Percentiles rank a stretch among this genome's conserved stretches.
These are phyloP conservation scores for Piper betle DNA, from an alignment of 164 flowering plant species.

Conservation along the genomic window DNA sequence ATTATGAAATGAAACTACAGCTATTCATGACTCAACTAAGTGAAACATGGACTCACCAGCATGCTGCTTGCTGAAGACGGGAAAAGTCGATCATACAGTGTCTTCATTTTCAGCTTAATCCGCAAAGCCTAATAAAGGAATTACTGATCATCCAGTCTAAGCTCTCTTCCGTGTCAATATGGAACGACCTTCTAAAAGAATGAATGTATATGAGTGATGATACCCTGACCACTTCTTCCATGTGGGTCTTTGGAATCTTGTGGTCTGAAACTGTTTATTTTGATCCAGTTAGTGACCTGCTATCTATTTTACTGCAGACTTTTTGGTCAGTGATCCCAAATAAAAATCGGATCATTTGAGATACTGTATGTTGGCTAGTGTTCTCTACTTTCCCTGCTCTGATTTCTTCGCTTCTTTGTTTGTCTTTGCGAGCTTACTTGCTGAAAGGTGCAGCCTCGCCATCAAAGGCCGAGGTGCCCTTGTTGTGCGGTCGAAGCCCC, in stretches of 20 bases:
- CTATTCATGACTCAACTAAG: too few relatives aligned
- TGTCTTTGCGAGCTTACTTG: conserved; percentile 38
- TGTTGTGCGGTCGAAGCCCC: conserved; percentile 71
- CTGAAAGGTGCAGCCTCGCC: conserved; percentile 60
- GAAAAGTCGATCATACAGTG: not conserved
- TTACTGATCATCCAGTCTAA: too few relatives aligned
- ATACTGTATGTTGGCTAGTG: not conserved
- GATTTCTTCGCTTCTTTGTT: conserved; percentile 7
- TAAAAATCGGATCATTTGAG: not conserved
- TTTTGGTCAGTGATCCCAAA: not conserved
- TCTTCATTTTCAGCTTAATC: not conserved
- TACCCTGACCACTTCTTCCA: conserved; percentile 11
- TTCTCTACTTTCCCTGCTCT: conserved; percentile 3
- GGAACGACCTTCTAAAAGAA: not conserved
- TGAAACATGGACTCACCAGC: too few relatives aligned
- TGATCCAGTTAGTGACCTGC: not conserved
- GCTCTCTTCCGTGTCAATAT: not conserved
- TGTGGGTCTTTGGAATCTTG: conserved; percentile 58
- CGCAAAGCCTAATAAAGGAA: not conserved
- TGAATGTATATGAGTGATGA: not conserved
- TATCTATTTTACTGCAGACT: not conserved
- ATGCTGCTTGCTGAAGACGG: too few relatives aligned
- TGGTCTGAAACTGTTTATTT: not conserved
- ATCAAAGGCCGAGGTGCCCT: conserved; percentile 68
- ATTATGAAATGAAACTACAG: too few relatives aligned